Percentiles rank a stretch among this genome's conserved stretches.
Conservation (phyloP, 23 red algal species). For the Agarophyton chilense region DNA sequence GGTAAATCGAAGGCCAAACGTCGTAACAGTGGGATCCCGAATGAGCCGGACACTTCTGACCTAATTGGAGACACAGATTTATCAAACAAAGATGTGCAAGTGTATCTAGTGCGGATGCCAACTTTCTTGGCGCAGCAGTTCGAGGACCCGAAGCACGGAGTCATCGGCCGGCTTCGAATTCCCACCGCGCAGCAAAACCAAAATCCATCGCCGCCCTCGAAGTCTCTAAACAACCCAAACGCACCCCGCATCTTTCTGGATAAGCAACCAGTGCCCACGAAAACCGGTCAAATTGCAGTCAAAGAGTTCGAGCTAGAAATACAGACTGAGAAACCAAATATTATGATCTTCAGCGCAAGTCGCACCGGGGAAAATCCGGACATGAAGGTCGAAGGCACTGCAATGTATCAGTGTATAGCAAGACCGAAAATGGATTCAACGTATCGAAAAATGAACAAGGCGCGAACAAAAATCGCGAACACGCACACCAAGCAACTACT, state of each 20-base stretch:
- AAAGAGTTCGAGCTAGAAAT: conserved; percentile 42
- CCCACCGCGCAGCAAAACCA: not conserved
- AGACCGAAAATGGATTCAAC: conserved; percentile 25
- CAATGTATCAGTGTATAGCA: conserved; percentile 35
- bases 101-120: conserved; percentile 64
- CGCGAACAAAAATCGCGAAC: not conserved
- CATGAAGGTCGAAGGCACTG: conserved; percentile 56
- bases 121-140: conserved; percentile 49
- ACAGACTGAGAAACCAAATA: conserved; percentile 46
- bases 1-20: not conserved
- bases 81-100: conserved; percentile 43
- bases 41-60: conserved; percentile 31
- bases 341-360: conserved; percentile 52
- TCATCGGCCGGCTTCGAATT: conserved; percentile 57
- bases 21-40: not conserved
- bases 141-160: conserved; percentile 25
- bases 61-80: conserved; percentile 38
- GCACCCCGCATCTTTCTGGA: conserved; percentile 42
- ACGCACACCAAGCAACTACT: conserved; percentile 11
- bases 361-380: conserved; percentile 23
- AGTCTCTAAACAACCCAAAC: not conserved
- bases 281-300: not conserved
- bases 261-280: conserved; percentile 10
- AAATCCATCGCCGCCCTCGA: not conserved
- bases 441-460: conserved; percentile 42